Evolutionary conservation across 73 alveolate genomes (phyloP).

Genomic region (Paramecium bursaria): DNA sequence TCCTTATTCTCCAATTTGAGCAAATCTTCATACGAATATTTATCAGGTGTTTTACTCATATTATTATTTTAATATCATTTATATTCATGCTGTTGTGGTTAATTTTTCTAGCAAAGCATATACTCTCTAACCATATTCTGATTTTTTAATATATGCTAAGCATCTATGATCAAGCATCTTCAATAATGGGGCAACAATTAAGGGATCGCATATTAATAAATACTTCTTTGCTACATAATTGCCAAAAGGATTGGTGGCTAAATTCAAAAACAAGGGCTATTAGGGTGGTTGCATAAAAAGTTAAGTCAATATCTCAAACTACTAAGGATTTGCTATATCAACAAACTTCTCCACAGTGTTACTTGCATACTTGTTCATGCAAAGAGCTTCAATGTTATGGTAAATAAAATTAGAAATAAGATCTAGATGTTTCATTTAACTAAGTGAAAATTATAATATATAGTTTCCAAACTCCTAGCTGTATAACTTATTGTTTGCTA

Average conservation of each 20-base stretch:
- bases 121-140: too few relatives aligned
- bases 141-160: too few relatives aligned
- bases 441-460: constrained; percentile 18
- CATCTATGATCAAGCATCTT: too few relatives aligned
- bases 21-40: too few relatives aligned
- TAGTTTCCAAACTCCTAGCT: constrained; percentile 38
- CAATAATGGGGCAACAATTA: constrained; percentile 13
- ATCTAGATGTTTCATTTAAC: background rate
- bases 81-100: too few relatives aligned
- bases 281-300: background rate
- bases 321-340: background rate
- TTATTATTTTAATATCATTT: too few relatives aligned
- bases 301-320: background rate
- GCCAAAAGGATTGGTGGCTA: constrained; percentile 54
- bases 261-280: background rate
- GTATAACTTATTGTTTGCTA: background rate
- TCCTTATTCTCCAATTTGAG: constrained; percentile 23
- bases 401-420: background rate
- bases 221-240: constrained; percentile 51
- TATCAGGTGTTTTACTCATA: too few relatives aligned
- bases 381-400: constrained; percentile 17
- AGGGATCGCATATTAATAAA: constrained; percentile 27
- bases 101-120: too few relatives aligned
- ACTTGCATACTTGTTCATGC: constrained; percentile 55
- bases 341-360: constrained; percentile 53